phyloP scores from a whole-genome alignment of 2,329 filamentous ascomycete genomes.

The Fusarium verrucosum region DNA sequence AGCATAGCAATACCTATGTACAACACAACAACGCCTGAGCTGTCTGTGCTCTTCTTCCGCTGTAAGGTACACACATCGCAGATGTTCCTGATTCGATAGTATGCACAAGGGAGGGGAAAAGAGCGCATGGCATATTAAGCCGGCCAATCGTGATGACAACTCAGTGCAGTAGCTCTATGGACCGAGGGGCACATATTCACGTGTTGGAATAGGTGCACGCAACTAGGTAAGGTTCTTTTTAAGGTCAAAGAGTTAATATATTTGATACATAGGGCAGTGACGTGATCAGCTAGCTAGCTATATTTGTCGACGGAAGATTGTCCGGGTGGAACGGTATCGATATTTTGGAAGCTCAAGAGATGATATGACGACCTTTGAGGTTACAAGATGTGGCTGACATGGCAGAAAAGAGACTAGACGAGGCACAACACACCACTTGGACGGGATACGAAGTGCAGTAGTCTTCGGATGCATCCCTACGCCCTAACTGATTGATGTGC shows the following conservation, averaged over 20 bases:
- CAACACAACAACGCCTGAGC: slow-evolving; percentile 10
- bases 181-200: slow-evolving; percentile 20
- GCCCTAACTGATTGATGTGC: not conserved
- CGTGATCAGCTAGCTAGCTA: not conserved
- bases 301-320: not conserved
- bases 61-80: slow-evolving; percentile 34
- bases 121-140: slow-evolving; percentile 18
- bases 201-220: slow-evolving; percentile 8
- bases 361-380: not conserved
- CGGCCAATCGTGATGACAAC: slow-evolving; percentile 15
- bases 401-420: slow-evolving; percentile 9
- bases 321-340: slow-evolving; percentile 17
- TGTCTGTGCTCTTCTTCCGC: slow-evolving; percentile 31
- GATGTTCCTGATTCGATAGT: slow-evolving; percentile 29
- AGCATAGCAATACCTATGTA: not conserved
- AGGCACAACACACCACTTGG: slow-evolving; percentile 33
- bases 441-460: slow-evolving; percentile 29
- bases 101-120: slow-evolving; percentile 12
- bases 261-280: slow-evolving; percentile 6
- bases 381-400: slow-evolving; percentile 25
- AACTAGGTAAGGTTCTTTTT: not conserved
- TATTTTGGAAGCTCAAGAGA: not conserved
- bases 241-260: not conserved
- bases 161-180: slow-evolving; percentile 30
- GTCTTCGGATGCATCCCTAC: slow-evolving; percentile 20